These are phyloP conservation scores for Erodium maritimum DNA, from an alignment of 345 rosid genomes.

Conservation along the genomic window DNA sequence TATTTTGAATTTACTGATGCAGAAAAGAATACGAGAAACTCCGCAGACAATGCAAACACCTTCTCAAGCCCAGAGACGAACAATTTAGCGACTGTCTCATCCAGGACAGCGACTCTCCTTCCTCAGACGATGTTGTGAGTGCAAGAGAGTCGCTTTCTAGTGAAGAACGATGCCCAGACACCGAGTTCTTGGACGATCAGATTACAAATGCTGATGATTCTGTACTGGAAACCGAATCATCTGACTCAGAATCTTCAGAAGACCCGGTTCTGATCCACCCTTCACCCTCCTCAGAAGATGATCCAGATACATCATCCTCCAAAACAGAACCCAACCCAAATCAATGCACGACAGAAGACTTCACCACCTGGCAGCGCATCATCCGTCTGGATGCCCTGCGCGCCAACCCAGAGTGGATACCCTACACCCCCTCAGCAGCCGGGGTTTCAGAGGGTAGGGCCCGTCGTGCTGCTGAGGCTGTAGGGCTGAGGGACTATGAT, in stretches of 20 bases:
- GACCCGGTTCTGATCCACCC: constrained; percentile 44
- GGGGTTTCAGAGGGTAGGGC: constrained; percentile 58
- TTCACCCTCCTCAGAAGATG: constrained; percentile 30
- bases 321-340: constrained; percentile 22
- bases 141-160: constrained; percentile 59
- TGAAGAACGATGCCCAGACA: constrained; percentile 41
- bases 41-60: constrained; percentile 52
- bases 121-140: constrained; percentile 67
- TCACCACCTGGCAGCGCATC: constrained; percentile 77
- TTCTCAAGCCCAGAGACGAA: constrained; percentile 33
- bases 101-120: constrained; percentile 38
- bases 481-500: constrained; percentile 62
- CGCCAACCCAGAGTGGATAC: constrained; percentile 75
- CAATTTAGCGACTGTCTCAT: constrained; percentile 23
- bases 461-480: constrained; percentile 52
- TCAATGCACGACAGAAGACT: constrained; percentile 39
- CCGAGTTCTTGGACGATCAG: constrained; percentile 35
- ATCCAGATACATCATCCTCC: constrained; percentile 18
- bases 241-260: constrained; percentile 73
- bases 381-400: constrained; percentile 95
- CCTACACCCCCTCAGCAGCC: constrained; percentile 44
- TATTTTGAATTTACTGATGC: constrained; percentile 15
- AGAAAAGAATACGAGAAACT: constrained; percentile 82
- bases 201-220: constrained; percentile 43
- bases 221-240: constrained; percentile 49